Evolutionary conservation across 2,329 filamentous ascomycete species (phyloP).

Genomic region (Grosmannia huntii): DNA sequence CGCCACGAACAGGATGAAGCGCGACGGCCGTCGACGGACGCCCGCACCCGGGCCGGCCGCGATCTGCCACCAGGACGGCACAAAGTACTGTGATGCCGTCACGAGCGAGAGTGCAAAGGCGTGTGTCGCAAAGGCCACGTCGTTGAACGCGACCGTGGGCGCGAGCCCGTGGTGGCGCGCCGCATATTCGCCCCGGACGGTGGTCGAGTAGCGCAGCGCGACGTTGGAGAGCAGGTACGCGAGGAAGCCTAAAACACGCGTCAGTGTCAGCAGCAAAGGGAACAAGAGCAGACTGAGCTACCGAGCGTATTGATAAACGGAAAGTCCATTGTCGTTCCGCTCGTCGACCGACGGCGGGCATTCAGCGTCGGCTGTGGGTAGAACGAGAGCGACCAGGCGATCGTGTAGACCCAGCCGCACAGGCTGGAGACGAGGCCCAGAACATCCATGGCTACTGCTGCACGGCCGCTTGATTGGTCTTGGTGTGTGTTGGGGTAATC

Average conservation of each 20-base stretch:
- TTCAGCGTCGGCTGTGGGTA: conserved; percentile 86
- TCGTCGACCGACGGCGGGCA: conserved; percentile 60
- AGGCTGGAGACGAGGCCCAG: conserved; percentile 40
- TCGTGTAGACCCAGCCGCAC: conserved; percentile 64
- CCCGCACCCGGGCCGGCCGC: conserved; percentile 12
- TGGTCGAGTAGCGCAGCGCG: conserved; percentile 65
- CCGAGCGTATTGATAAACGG: conserved; percentile 59
- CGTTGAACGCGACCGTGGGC: conserved; percentile 80
- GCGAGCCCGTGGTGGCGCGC: conserved; percentile 60
- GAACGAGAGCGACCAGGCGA: conserved; percentile 78
- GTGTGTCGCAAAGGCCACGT: conserved; percentile 77
- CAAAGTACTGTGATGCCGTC: conserved; percentile 67
- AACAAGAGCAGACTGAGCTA: conserved; percentile 15
- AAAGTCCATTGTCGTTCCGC: conserved; percentile 79
- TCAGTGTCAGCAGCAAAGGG: not conserved
- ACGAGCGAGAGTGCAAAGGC: conserved; percentile 60
- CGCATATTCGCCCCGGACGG: conserved; percentile 73
- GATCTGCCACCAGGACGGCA: conserved; percentile 63
- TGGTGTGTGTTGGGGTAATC: not conserved
- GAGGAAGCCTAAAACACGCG: conserved; percentile 42
- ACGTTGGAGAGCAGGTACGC: conserved; percentile 65
- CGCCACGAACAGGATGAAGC: conserved; percentile 54
- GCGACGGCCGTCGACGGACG: conserved; percentile 40
- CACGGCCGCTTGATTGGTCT: not conserved
- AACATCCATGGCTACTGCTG: conserved; percentile 16